Base-by-base conservation (phyloP, 192 early-diverging fungal genomes). In the Backusella psychrophila region DNA sequence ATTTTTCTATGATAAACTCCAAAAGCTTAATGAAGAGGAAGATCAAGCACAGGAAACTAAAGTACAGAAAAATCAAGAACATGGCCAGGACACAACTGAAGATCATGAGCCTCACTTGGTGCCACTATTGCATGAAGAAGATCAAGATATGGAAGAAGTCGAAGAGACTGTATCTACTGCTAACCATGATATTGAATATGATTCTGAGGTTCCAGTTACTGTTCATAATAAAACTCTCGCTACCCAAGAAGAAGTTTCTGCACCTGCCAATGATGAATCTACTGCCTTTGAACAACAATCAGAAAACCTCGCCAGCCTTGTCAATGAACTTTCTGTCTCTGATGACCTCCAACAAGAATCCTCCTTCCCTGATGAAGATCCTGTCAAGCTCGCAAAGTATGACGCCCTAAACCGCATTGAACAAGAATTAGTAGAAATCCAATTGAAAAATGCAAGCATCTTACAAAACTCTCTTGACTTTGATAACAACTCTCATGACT, bases 361-460 rank as follows among this genome's bases (percentile, higher is more conserved):
- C 26, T 17, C 21, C 3, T 69, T 69, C 68, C 21, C 38, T 39
- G 36, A 69, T 26, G 68, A 69, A 71, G 42, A 71, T 19, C 23
- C 70, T 15, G 44, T 49, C 42, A 71, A 49, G 21, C 41, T 49
- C 49, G 70, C 70, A 17, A 71, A 71, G 29, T 71, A 49, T 26
- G 70, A 71, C n/a, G 44, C 70, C 2, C 69, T 76, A 6, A 59
- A 39, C 9, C 15, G 11, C 19, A 76, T 76, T 71, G 53, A 56
- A 21, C 23, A 69, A 41, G 69, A 71, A 19, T 53, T 76, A 7
- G 69, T 71, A 8, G 6, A 63, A 29, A 76, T 71, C 6, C 67
- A 70, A 31, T 23, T 65, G 42, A 31, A 70, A 6, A 52, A 71
- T 59, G 69, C 70, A 31, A 23, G 23, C 23, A 17, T 36, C 8